Evolutionary conservation across 2,329 filamentous ascomycete species (phyloP).

Genomic region (Fusarium sp.): DNA sequence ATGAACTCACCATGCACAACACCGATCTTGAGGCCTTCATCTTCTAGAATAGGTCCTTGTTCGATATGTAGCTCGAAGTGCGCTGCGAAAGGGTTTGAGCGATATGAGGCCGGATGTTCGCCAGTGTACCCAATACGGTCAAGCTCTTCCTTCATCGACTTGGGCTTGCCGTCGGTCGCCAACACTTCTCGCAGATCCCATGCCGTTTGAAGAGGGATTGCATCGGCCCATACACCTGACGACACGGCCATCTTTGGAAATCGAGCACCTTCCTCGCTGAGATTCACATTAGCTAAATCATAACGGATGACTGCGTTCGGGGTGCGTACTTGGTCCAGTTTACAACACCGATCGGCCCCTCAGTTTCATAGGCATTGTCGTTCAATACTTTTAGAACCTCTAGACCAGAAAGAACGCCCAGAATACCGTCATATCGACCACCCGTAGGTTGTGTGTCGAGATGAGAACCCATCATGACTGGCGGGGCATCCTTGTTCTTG

Average conservation of each 20-base stretch:
- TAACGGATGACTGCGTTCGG: not conserved
- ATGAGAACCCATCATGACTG: conserved; percentile 80
- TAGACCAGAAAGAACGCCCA: conserved; percentile 80
- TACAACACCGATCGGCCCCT: conserved; percentile 80
- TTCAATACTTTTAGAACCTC: conserved; percentile 79
- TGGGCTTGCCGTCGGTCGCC: conserved; percentile 32
- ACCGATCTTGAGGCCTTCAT: conserved; percentile 25
- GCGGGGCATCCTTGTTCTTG: conserved; percentile 68
- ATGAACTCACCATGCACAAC: conserved; percentile 17
- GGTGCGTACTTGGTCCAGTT: conserved; percentile 79
- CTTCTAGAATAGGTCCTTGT: conserved; percentile 62
- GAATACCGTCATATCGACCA: conserved; percentile 82
- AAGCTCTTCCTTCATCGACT: conserved; percentile 63
- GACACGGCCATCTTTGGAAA: conserved; percentile 82
- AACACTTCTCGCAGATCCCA: conserved; percentile 76
- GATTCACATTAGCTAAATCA: not conserved
- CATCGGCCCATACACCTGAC: conserved; percentile 82
- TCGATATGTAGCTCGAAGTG: conserved; percentile 90
- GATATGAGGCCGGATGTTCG: conserved; percentile 48
- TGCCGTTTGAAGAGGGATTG: conserved; percentile 73
- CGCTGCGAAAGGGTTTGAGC: conserved; percentile 72
- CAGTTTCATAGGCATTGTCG: conserved; percentile 77
- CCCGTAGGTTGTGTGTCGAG: conserved; percentile 76
- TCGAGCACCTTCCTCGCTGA: conserved; percentile 83
- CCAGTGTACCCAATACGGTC: conserved; percentile 81